These are phyloP conservation scores for Beauveria bassiana DNA, from an alignment of 2,329 filamentous ascomycete species.

Conservation along the genomic window DNA sequence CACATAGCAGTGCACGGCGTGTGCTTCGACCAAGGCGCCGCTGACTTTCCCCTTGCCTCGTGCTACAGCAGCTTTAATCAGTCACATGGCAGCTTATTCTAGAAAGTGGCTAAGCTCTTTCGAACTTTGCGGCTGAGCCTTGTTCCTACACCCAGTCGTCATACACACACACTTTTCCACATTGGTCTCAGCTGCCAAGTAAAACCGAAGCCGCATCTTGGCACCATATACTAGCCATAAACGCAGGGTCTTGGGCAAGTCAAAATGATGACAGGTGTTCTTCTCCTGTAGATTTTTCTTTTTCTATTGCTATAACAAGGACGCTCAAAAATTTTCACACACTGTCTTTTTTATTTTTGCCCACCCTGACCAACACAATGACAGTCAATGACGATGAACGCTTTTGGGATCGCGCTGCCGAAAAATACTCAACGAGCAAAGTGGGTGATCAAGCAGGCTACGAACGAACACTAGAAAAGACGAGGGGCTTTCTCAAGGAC, in stretches of 20 bases:
- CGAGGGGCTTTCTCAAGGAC: conserved; percentile 8
- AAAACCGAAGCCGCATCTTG: background rate
- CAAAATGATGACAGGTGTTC: too few relatives aligned
- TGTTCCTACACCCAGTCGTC: background rate
- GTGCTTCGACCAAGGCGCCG: too few relatives aligned
- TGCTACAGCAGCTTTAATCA: too few relatives aligned
- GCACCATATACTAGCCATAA: background rate
- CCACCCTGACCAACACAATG: background rate
- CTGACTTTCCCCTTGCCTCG: too few relatives aligned
- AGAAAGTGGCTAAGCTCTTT: too few relatives aligned
- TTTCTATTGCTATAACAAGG: background rate
- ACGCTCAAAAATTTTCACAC: background rate
- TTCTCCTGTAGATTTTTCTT: too few relatives aligned
- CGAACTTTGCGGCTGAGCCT: background rate
- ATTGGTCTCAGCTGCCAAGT: background rate
- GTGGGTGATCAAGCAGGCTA: conserved; percentile 15
- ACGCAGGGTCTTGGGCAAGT: too few relatives aligned
- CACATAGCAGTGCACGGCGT: too few relatives aligned
- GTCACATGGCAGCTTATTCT: too few relatives aligned
- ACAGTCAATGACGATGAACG: conserved; percentile 5
- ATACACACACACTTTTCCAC: background rate
- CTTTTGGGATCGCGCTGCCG: conserved; percentile 13
- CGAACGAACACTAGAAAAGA: conserved; percentile 12
- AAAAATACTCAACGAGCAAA: conserved; percentile 11
- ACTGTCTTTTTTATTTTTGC: too few relatives aligned